phyloP scores from a whole-genome alignment of 106 monocot species.

The Dioscorea zingiberensis region DNA sequence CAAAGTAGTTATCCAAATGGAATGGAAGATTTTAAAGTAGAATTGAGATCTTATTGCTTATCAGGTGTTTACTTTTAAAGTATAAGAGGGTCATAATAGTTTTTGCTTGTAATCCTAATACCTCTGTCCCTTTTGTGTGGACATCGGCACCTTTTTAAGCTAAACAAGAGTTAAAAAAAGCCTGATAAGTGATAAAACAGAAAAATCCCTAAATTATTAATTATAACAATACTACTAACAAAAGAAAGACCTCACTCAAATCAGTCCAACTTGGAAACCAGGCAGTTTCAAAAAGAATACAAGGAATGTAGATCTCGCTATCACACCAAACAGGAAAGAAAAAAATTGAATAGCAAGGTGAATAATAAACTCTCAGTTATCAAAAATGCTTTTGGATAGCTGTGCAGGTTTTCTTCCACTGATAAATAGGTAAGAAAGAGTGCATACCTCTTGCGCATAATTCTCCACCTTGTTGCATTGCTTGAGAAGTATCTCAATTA shows the following conservation, averaged over 20 bases:
- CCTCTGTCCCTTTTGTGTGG: too few relatives aligned
- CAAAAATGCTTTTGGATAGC: not conserved
- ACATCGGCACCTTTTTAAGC: too few relatives aligned
- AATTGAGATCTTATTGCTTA: not conserved
- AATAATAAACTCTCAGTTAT: not conserved
- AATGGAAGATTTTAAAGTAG: not conserved
- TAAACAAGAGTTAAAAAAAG: too few relatives aligned
- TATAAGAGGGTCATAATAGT: not conserved
- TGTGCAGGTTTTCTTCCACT: not conserved
- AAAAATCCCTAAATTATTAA: too few relatives aligned
- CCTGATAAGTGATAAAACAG: too few relatives aligned
- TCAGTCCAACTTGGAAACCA: not conserved
- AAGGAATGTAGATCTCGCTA: too few relatives aligned
- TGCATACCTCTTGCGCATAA: slow-evolving; percentile 39
- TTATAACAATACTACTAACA: too few relatives aligned
- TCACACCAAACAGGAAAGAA: too few relatives aligned
- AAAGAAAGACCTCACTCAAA: too few relatives aligned
- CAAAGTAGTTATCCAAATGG: not conserved
- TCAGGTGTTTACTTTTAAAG: too few relatives aligned
- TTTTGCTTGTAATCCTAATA: too few relatives aligned
- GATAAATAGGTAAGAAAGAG: not conserved
- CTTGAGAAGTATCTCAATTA: slow-evolving; percentile 49
- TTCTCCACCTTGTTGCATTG: slow-evolving; percentile 40
- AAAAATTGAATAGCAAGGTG: not conserved
- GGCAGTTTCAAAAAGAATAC: not conserved